Percentiles rank a stretch among this genome's conserved stretches.
These are phyloP conservation scores for Verticillium klebahnii DNA, from an alignment of 2,329 filamentous ascomycete species.

Conservation along the genomic window DNA sequence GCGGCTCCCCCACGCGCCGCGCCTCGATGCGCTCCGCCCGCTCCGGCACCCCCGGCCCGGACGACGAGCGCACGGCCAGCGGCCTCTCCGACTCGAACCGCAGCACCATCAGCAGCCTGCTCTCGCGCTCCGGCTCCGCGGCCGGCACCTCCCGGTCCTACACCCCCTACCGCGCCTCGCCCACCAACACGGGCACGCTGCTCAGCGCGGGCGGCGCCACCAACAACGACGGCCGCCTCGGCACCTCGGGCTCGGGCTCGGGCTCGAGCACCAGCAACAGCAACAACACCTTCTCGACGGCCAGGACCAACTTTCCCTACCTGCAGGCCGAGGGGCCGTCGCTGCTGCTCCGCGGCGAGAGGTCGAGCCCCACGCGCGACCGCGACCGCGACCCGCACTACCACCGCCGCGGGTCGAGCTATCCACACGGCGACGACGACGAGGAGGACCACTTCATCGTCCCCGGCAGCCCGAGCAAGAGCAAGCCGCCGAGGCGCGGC, in stretches of 20 bases:
- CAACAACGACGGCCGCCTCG: slow-evolving; percentile 4
- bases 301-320: slow-evolving; percentile 45
- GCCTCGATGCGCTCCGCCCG: slow-evolving; percentile 29
- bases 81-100: slow-evolving; percentile 51
- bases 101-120: slow-evolving; percentile 36
- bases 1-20: slow-evolving; percentile 32
- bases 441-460: slow-evolving; percentile 24
- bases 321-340: slow-evolving; percentile 50
- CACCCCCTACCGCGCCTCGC: neutral
- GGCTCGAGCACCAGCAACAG: slow-evolving; percentile 37
- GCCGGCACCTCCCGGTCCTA: slow-evolving; percentile 13
- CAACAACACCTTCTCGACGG: slow-evolving; percentile 45
- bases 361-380: slow-evolving; percentile 2
- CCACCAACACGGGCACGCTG: neutral
- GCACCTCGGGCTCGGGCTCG: slow-evolving; percentile 13
- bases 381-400: neutral
- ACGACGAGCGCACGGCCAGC: slow-evolving; percentile 50
- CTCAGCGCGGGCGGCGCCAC: slow-evolving; percentile 11
- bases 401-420: neutral
- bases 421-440: slow-evolving; percentile 22
- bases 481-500: slow-evolving; percentile 38
- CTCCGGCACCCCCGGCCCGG: slow-evolving; percentile 14
- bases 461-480: slow-evolving; percentile 54
- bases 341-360: slow-evolving; percentile 26
- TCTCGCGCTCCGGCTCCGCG: slow-evolving; percentile 24